Percentiles rank a stretch among this genome's conserved stretches.
Conservation (phyloP, 306 rosid genomes). For the Luffa acutangula region DNA sequence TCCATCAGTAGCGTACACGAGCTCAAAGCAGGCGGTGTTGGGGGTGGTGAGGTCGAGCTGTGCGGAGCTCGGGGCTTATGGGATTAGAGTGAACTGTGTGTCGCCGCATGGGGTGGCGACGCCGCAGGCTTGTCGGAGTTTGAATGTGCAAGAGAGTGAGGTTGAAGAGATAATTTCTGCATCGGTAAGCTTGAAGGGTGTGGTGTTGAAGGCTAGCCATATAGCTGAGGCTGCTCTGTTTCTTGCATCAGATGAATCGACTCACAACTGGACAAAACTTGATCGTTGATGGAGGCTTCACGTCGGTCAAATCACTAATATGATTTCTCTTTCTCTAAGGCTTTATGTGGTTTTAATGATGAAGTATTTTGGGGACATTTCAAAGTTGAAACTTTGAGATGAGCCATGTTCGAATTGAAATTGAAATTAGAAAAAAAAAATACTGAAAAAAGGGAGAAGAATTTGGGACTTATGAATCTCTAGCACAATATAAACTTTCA, state of each 20-base stretch:
- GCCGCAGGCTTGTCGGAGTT: constrained; percentile 35
- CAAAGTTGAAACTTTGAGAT: neutral
- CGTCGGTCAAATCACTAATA: constrained; percentile 20
- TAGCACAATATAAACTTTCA: too few relatives aligned
- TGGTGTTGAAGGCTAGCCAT: constrained; percentile 61
- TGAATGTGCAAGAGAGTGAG: constrained; percentile 22
- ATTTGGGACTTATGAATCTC: too few relatives aligned
- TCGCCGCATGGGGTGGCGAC: constrained; percentile 83
- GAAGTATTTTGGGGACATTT: neutral
- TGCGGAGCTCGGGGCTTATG: constrained; percentile 61
- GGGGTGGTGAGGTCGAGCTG: constrained; percentile 64
- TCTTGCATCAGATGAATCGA: constrained; percentile 70
- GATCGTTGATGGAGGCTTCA: constrained; percentile 75
- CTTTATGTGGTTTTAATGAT: neutral
- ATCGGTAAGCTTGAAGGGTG: constrained; percentile 51
- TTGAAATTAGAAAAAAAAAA: too few relatives aligned
- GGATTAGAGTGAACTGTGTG: constrained; percentile 70
- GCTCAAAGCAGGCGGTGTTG: constrained; percentile 61
- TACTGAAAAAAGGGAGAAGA: too few relatives aligned
- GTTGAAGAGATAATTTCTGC: constrained; percentile 33
- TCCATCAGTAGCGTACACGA: constrained; percentile 49
- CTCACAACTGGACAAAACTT: constrained; percentile 72
- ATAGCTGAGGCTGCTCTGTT: constrained; percentile 72
- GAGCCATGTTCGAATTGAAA: neutral
- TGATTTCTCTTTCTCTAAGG: neutral